phyloP scores from a whole-genome alignment of 768 basidiomycete genomes.

The Pulveroboletus sp. region DNA sequence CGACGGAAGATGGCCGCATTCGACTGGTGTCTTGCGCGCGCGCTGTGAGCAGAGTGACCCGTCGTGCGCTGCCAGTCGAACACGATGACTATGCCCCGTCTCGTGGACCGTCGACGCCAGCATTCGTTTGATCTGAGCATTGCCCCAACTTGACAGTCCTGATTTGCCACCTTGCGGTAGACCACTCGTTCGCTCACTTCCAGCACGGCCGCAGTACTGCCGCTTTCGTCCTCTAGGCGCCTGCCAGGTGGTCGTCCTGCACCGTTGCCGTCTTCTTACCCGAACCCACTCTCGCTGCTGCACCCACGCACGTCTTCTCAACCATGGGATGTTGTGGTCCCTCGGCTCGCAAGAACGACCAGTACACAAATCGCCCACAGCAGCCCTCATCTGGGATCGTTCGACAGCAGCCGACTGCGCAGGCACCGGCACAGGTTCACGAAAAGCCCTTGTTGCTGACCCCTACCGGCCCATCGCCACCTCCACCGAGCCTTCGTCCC shows the following conservation, averaged over 20 bases:
- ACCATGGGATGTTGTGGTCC: conserved; percentile 70
- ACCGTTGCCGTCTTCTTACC: neutral
- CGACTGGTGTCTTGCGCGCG: too few relatives aligned
- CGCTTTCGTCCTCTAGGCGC: conserved; percentile 12
- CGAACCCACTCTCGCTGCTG: neutral
- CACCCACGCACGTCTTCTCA: neutral
- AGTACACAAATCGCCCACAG: conserved; percentile 32
- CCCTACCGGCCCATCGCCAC: conserved; percentile 40
- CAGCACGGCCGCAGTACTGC: conserved; percentile 10
- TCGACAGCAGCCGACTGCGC: conserved; percentile 49
- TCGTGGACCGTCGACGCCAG: too few relatives aligned
- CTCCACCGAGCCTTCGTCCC: conserved; percentile 36
- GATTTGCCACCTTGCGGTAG: too few relatives aligned
- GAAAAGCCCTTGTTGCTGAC: conserved; percentile 43
- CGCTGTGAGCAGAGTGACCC: too few relatives aligned
- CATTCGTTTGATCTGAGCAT: neutral
- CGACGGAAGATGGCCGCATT: too few relatives aligned
- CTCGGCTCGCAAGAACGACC: conserved; percentile 28
- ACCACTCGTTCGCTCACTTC: too few relatives aligned
- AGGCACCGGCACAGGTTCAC: conserved; percentile 29
- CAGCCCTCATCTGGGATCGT: conserved; percentile 33
- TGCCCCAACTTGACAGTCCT: neutral
- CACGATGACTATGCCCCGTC: too few relatives aligned
- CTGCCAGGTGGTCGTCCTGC: neutral
- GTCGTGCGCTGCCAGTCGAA: too few relatives aligned